Percentiles rank a stretch among this genome's conserved stretches.
Conservation (phyloP, 2,329 filamentous ascomycete genomes). For the Stromatinia cepivora region DNA sequence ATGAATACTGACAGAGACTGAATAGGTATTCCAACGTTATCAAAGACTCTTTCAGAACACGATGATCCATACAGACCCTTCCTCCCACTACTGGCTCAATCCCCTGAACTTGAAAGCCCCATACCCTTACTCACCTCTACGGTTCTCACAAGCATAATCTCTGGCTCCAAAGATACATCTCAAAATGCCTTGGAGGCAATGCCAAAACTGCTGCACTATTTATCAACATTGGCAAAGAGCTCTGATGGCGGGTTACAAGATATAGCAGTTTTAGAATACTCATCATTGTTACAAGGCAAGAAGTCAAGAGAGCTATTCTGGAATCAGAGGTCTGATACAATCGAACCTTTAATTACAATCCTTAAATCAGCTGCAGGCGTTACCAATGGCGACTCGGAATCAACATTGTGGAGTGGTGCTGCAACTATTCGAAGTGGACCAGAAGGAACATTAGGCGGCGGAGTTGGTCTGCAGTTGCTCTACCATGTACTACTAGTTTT, state of each 20-base stretch:
- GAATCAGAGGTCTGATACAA: constrained; percentile 83
- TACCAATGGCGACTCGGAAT: constrained; percentile 63
- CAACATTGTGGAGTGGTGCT: constrained; percentile 61
- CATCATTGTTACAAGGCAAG: constrained; percentile 73
- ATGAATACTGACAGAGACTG: constrained; percentile 20
- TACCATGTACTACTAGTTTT: constrained; percentile 92
- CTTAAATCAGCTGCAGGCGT: constrained; percentile 75
- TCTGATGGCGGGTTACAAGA: constrained; percentile 90
- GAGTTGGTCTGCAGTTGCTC: constrained; percentile 86
- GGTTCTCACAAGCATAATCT: constrained; percentile 78
- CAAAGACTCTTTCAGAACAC: constrained; percentile 72
- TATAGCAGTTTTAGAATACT: constrained; percentile 91
- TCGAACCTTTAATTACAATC: constrained; percentile 79
- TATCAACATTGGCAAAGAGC: constrained; percentile 79
- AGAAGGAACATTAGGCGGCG: constrained; percentile 68
- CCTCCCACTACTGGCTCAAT: constrained; percentile 76
- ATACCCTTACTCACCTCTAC: constrained; percentile 89
- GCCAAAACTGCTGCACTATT: constrained; percentile 80
- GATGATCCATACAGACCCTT: constrained; percentile 79
- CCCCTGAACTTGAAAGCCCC: constrained; percentile 65
- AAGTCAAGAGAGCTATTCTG: constrained; percentile 82
- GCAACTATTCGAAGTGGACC: constrained; percentile 58
- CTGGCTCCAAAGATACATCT: constrained; percentile 59
- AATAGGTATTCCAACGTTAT: constrained; percentile 75
- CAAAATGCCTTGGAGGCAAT: constrained; percentile 66